These are phyloP conservation scores for Leccinum proliferum DNA, from an alignment of 1,284 basidiomycete species.

Conservation along the genomic window DNA sequence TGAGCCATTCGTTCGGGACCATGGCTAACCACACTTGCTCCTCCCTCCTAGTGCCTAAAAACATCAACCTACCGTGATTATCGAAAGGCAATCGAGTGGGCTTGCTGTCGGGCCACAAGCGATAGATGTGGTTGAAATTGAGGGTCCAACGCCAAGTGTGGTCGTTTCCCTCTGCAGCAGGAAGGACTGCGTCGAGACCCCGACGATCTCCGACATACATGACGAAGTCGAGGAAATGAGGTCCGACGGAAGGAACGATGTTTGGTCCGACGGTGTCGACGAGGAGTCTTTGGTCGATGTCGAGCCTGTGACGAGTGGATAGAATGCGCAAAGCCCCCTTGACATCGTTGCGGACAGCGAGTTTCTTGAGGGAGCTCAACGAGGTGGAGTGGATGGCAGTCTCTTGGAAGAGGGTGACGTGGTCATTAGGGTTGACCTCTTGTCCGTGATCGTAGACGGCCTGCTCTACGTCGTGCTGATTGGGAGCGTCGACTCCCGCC, in stretches of 20 bases:
- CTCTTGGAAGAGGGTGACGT: neutral
- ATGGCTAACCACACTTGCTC: neutral
- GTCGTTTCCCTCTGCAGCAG: neutral
- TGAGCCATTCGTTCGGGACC: neutral
- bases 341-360: neutral
- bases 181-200: neutral
- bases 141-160: neutral
- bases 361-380: neutral
- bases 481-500: neutral
- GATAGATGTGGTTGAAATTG: neutral
- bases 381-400: neutral
- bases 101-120: neutral
- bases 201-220: conserved; percentile 1
- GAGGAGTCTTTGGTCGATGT: neutral
- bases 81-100: neutral
- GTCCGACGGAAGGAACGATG: neutral
- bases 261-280: neutral
- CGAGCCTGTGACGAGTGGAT: neutral
- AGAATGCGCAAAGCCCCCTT: neutral
- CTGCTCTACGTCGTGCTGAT: neutral
- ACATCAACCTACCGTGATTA: neutral
- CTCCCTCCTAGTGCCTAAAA: neutral
- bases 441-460: neutral
- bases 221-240: conserved; percentile 3
- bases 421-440: neutral